Evolutionary conservation across 768 basidiomycete genomes (phyloP).

Genomic region (Psilocybe tampanensis): DNA sequence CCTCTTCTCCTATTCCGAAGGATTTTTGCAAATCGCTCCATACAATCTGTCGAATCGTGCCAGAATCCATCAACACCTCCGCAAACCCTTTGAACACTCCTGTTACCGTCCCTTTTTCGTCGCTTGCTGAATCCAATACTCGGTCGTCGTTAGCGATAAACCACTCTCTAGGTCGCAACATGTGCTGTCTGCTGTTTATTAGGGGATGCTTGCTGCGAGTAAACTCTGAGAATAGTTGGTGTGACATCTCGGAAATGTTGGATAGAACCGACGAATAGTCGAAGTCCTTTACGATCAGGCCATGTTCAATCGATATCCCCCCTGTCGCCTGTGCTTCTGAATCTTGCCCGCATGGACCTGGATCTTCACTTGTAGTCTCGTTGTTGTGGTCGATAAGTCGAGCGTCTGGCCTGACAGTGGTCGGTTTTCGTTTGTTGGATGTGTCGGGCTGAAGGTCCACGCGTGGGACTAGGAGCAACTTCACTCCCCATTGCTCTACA

Average conservation of each 20-base stretch:
- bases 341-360: no score
- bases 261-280: slow-evolving; percentile 4
- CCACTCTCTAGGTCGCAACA: neutral
- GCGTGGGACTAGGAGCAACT: slow-evolving; percentile 14
- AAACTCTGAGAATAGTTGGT: neutral
- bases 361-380: no score
- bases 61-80: no score
- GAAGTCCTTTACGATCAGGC: slow-evolving; percentile 8
- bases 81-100: no score
- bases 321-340: no score
- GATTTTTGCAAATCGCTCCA: no score
- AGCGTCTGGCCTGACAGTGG: neutral
- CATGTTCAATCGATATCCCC: slow-evolving; percentile 10
- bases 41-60: no score
- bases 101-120: no score
- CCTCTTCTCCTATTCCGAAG: no score
- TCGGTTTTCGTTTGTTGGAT: neutral
- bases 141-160: neutral
- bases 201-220: neutral
- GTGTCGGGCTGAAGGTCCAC: neutral
- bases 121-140: no score
- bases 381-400: slow-evolving; percentile 9
- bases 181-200: no score
- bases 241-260: no score
- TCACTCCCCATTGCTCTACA: slow-evolving; percentile 3